phyloP scores from a whole-genome alignment of 352 stramenopile species.

The Halophytophthora polymorphica region DNA sequence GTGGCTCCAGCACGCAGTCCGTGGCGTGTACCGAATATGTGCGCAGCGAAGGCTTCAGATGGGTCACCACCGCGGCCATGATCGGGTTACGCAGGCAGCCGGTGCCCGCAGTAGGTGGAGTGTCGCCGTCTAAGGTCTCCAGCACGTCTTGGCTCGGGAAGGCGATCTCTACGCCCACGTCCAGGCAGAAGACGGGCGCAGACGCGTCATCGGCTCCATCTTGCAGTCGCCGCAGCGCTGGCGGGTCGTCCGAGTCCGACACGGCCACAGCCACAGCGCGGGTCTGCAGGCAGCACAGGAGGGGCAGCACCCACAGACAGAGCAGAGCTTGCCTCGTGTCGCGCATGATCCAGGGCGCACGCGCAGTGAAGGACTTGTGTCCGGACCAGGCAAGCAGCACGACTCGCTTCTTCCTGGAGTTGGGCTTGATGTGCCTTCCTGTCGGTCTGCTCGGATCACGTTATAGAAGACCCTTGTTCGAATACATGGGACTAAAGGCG shows the following conservation, averaged over 20 bases:
- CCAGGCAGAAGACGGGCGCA: constrained; percentile 36
- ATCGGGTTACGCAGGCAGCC: constrained; percentile 35
- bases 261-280: background rate
- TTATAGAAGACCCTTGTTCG: too few species aligned
- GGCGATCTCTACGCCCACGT: constrained; percentile 42
- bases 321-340: constrained; percentile 2
- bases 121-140: constrained; percentile 15
- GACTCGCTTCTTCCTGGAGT: too few species aligned
- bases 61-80: constrained; percentile 30
- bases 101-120: constrained; percentile 4
- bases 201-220: constrained; percentile 8
- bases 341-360: constrained; percentile 3
- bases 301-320: background rate
- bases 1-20: constrained; percentile 38
- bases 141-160: constrained; percentile 29
- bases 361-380: background rate
- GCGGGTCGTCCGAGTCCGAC: background rate
- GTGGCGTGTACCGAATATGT: constrained; percentile 36
- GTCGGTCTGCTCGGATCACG: too few species aligned
- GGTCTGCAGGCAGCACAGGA: background rate
- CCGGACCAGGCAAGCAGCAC: background rate
- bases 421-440: too few species aligned
- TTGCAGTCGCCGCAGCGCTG: constrained; percentile 5
- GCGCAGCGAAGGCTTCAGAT: constrained; percentile 33
- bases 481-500: too few species aligned